Conservation (phyloP, 106 monocot species). For the Posidonia australis region DNA sequence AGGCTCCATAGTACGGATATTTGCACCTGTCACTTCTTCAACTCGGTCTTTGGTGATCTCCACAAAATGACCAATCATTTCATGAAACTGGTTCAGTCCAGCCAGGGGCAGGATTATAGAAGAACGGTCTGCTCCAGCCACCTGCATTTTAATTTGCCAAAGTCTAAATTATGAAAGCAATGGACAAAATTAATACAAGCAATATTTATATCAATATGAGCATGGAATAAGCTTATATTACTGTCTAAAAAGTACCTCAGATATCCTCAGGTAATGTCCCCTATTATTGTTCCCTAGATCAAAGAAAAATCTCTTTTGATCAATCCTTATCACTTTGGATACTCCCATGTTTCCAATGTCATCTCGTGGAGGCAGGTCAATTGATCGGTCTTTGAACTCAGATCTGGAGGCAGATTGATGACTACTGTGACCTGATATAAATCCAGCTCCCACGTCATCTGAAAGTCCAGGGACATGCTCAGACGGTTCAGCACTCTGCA, state of each 20-base stretch:
- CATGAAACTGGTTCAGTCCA: slow-evolving; percentile 76
- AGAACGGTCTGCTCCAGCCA: slow-evolving; percentile 87
- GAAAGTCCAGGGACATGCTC: slow-evolving; percentile 73
- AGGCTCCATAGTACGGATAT: slow-evolving; percentile 56
- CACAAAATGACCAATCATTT: slow-evolving; percentile 88
- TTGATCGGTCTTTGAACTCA: slow-evolving; percentile 53
- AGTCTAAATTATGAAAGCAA: not conserved
- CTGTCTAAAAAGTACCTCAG: slow-evolving; percentile 45
- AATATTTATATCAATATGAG: not conserved
- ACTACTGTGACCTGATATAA: slow-evolving; percentile 57
- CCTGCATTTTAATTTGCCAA: slow-evolving; percentile 17
- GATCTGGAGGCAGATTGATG: slow-evolving; percentile 40
- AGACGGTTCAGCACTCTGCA: slow-evolving; percentile 49
- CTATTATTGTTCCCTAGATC: slow-evolving; percentile 87
- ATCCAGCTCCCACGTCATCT: slow-evolving; percentile 96
- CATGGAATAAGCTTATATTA: not conserved
- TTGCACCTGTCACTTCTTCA: slow-evolving; percentile 48
- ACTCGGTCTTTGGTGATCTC: slow-evolving; percentile 82
- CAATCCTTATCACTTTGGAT: slow-evolving; percentile 76
- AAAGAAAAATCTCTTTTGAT: slow-evolving; percentile 95
- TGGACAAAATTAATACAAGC: not conserved
- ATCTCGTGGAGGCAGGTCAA: slow-evolving; percentile 46
- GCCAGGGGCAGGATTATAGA: slow-evolving; percentile 90
- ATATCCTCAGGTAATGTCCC: slow-evolving; percentile 86
- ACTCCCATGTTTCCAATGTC: slow-evolving; percentile 55